These are phyloP conservation scores for Colletotrichum gigasporum DNA, from an alignment of 2,329 filamentous ascomycete species.

Conservation along the genomic window DNA sequence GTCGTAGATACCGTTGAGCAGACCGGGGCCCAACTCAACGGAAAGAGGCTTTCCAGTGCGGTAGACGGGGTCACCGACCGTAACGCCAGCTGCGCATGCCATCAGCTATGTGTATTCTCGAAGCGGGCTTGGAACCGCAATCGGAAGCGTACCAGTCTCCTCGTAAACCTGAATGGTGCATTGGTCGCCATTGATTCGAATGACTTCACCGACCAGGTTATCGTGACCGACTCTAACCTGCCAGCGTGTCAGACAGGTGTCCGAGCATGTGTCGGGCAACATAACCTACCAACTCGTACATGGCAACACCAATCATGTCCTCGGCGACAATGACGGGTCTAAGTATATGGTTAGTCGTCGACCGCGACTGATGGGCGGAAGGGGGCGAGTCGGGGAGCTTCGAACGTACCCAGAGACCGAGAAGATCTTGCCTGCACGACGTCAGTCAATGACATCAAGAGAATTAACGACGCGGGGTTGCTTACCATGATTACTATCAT, in stretches of 20 bases:
- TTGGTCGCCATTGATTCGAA: slow-evolving; percentile 95
- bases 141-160: slow-evolving; percentile 79
- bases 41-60: slow-evolving; percentile 96
- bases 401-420: slow-evolving; percentile 68
- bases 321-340: slow-evolving; percentile 96
- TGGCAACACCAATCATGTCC: slow-evolving; percentile 98
- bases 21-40: slow-evolving; percentile 94
- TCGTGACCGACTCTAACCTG: slow-evolving; percentile 94
- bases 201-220: slow-evolving; percentile 94
- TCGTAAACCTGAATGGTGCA: slow-evolving; percentile 99
- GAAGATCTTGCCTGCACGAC: slow-evolving; percentile 65
- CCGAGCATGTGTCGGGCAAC: neutral
- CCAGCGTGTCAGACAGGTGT: slow-evolving; percentile 13
- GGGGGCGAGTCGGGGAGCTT: slow-evolving; percentile 29
- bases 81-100: slow-evolving; percentile 79
- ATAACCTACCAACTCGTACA: slow-evolving; percentile 91
- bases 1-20: slow-evolving; percentile 99
- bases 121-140: neutral
- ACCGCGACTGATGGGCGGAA: slow-evolving; percentile 2
- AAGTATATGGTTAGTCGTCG: slow-evolving; percentile 32
- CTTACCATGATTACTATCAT: slow-evolving; percentile 50
- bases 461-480: neutral
- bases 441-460: slow-evolving; percentile 11
- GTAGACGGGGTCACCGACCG: slow-evolving; percentile 90
- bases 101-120: slow-evolving; percentile 4